phyloP scores from a whole-genome alignment of 768 basidiomycete species.

The Rubroboletus pulcherrimus region DNA sequence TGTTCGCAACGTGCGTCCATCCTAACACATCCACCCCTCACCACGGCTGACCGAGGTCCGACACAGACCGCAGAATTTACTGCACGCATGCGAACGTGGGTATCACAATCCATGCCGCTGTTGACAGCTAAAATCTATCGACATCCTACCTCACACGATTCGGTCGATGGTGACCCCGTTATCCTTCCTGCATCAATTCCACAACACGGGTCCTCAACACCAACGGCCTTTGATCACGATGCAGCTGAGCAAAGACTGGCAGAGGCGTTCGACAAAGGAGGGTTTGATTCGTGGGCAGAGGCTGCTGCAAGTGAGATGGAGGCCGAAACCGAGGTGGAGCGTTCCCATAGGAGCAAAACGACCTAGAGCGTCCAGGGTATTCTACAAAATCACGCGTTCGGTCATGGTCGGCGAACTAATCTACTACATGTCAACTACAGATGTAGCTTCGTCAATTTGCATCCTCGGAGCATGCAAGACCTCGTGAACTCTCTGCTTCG shows the following conservation, averaged over 20 bases:
- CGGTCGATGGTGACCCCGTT: neutral
- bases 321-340: conserved; percentile 50
- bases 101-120: conserved; percentile 46
- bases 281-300: conserved; percentile 53
- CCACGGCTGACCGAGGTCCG: neutral
- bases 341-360: conserved; percentile 23
- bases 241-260: conserved; percentile 52
- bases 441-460: neutral
- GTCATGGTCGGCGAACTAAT: neutral
- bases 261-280: conserved; percentile 56
- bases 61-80: conserved; percentile 58
- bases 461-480: neutral
- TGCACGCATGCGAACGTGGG: conserved; percentile 46
- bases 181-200: neutral
- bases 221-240: conserved; percentile 18
- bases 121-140: conserved; percentile 53
- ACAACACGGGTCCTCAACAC: neutral
- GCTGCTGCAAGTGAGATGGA: conserved; percentile 55
- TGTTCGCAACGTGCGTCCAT: conserved; percentile 45
- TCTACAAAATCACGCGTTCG: neutral
- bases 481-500: neutral
- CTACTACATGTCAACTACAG: neutral
- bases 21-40: too few relatives aligned
- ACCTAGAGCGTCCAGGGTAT: neutral
- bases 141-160: conserved; percentile 30